Conservation (phyloP, 768 basidiomycete genomes). For the Tulasnella sp. region DNA sequence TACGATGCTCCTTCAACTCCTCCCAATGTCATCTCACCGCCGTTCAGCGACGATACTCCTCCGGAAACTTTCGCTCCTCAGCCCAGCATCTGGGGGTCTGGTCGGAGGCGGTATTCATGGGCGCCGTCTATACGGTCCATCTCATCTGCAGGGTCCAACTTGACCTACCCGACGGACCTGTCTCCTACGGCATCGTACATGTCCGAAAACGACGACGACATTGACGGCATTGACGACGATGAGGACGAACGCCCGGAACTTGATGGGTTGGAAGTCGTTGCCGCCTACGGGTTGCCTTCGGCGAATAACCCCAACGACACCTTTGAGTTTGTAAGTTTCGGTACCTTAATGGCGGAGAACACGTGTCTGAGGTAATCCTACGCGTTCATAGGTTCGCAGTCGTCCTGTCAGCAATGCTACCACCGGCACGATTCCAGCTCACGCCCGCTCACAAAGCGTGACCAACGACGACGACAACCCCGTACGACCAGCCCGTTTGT, state of each 20-base stretch:
- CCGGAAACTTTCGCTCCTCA: background rate
- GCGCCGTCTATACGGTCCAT: constrained; percentile 9
- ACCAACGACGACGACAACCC: background rate
- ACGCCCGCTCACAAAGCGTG: background rate
- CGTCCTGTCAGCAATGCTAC: background rate
- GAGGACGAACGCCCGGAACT: background rate
- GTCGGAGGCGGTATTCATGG: background rate
- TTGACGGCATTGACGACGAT: background rate
- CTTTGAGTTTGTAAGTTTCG: background rate
- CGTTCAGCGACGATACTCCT: background rate
- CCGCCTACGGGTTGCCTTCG: background rate
- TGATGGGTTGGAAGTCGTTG: background rate
- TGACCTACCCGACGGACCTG: constrained; percentile 16
- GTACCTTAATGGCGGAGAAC: too few species aligned
- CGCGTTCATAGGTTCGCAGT: background rate
- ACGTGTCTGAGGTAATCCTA: too few species aligned
- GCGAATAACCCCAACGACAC: background rate
- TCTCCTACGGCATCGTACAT: constrained; percentile 11
- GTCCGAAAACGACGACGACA: constrained; percentile 2
- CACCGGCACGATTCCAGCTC: background rate
- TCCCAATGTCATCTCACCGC: constrained; percentile 5
- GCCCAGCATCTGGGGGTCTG: background rate
- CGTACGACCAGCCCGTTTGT: background rate
- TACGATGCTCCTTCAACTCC: background rate
- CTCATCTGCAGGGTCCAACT: background rate